Conservation (phyloP, 768 basidiomycete species). For the Dioszegia hungarica region DNA sequence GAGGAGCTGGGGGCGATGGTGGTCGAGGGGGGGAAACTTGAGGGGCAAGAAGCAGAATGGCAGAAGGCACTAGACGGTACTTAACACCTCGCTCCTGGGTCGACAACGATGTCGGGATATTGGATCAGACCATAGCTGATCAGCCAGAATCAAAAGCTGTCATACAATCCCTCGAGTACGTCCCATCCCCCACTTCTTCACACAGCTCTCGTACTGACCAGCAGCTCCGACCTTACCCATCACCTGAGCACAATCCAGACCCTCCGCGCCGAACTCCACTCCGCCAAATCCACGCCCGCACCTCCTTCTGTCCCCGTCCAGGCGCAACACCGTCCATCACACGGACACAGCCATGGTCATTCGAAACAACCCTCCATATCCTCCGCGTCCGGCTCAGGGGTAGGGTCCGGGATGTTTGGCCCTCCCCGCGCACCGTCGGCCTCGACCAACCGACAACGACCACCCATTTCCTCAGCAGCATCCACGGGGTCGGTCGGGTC, state of each 20-base stretch:
- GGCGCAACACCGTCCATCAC: not conserved
- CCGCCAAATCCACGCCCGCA: slow-evolving; percentile 4
- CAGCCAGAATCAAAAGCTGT: slow-evolving; percentile 26
- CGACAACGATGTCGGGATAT: not conserved
- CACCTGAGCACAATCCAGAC: slow-evolving; percentile 26
- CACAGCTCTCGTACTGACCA: not conserved
- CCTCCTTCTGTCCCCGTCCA: not conserved
- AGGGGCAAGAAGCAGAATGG: slow-evolving; percentile 14
- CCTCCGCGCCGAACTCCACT: slow-evolving; percentile 14
- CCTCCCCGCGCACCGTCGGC: not conserved
- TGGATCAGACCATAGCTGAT: not conserved
- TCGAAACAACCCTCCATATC: not conserved
- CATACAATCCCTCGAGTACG: slow-evolving; percentile 36
- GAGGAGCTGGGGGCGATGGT: slow-evolving; percentile 42
- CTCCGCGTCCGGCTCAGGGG: not conserved
- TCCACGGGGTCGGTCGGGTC: too few relatives aligned
- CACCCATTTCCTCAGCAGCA: not conserved
- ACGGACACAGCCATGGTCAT: not conserved
- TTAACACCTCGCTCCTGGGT: too few relatives aligned
- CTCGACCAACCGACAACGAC: not conserved
- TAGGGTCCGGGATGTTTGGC: not conserved
- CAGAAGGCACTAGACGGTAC: slow-evolving; percentile 36
- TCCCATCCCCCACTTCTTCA: not conserved
- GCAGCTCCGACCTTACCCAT: slow-evolving; percentile 31
- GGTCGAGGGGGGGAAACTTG: slow-evolving; percentile 23